These are phyloP conservation scores for Spiraea crenata DNA, from an alignment of 331 rosid genomes.

Conservation along the genomic window DNA sequence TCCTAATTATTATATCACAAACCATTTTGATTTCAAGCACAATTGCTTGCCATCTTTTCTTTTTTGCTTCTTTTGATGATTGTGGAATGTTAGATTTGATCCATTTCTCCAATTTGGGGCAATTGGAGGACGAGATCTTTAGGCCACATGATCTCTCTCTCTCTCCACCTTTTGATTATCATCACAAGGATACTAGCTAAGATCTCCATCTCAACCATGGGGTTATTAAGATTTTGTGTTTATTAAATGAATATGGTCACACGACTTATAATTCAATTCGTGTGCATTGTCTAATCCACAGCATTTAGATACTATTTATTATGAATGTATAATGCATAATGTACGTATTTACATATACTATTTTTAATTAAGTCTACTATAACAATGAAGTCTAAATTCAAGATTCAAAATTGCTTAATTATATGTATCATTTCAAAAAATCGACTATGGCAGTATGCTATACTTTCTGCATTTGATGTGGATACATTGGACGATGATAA, in stretches of 20 bases:
- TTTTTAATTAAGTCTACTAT: no score
- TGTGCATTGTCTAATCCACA: not conserved
- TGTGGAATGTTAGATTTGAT: slow-evolving; percentile 44
- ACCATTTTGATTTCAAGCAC: slow-evolving; percentile 23
- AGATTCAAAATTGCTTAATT: no score
- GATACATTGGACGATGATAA: no score
- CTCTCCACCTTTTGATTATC: slow-evolving; percentile 20
- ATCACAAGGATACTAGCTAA: slow-evolving; percentile 7
- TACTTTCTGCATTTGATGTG: no score
- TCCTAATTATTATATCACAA: slow-evolving; percentile 33
- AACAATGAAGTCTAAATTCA: no score
- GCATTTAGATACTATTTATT: not conserved
- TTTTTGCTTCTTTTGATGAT: slow-evolving; percentile 60
- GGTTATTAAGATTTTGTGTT: not conserved
- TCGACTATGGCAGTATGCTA: no score
- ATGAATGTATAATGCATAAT: not conserved
- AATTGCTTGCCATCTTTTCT: not conserved
- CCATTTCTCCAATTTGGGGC: slow-evolving; percentile 13
- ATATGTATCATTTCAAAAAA: no score
- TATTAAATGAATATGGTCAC: not conserved
- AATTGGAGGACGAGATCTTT: slow-evolving; percentile 30
- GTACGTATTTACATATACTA: not conserved
- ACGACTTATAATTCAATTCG: not conserved
- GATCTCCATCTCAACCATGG: not conserved
- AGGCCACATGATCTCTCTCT: slow-evolving; percentile 35